phyloP scores from a whole-genome alignment of 495 filamentous ascomycete genomes.

The Xylaria acuta region DNA sequence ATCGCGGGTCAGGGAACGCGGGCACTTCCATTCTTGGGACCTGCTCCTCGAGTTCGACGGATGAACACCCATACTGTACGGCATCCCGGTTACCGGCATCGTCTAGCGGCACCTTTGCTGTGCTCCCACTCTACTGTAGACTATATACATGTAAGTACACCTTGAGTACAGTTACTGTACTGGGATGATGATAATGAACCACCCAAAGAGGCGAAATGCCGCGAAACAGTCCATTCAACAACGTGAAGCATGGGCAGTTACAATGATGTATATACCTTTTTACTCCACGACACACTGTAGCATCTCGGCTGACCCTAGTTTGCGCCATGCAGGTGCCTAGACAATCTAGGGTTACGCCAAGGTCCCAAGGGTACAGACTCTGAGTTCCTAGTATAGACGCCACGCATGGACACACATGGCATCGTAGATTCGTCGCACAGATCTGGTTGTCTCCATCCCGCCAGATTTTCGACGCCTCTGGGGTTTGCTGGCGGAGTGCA shows the following conservation, averaged over 20 bases:
- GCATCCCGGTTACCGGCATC: constrained; percentile 26
- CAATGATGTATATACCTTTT: neutral
- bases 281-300: neutral
- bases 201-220: neutral
- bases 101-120: constrained; percentile 7
- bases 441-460: constrained; percentile 25
- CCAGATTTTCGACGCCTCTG: constrained; percentile 10
- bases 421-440: constrained; percentile 20
- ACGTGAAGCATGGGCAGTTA: neutral
- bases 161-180: neutral
- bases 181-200: neutral
- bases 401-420: constrained; percentile 30
- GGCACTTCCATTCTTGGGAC: constrained; percentile 23
- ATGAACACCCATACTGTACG: constrained; percentile 19
- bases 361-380: constrained; percentile 27
- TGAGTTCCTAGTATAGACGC: constrained; percentile 24
- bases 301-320: constrained; percentile 30
- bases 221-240: neutral
- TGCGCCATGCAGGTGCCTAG: constrained; percentile 30
- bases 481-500: neutral
- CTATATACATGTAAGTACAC: constrained; percentile 10
- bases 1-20: constrained; percentile 22
- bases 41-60: constrained; percentile 27
- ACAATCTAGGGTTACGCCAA: constrained; percentile 17
- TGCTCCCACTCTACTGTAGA: constrained; percentile 1